Evolutionary conservation across 768 basidiomycete species (phyloP).

Genomic region (Coprinopsis strossmayeri): DNA sequence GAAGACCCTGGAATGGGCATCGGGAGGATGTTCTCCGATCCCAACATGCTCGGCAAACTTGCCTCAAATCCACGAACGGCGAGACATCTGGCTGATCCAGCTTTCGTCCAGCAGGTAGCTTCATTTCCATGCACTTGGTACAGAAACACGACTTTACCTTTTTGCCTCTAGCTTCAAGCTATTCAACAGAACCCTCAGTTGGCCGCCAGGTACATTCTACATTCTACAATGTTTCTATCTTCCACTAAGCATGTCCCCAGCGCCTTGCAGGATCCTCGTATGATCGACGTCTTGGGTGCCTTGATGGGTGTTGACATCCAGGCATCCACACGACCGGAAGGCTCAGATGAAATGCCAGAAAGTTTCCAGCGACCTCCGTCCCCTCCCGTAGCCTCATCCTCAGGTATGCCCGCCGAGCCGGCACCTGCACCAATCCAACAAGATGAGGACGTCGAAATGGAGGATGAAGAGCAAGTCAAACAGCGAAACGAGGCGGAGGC

Average conservation of each 20-base stretch:
- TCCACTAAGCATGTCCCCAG: conserved; percentile 20
- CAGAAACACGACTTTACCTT: conserved; percentile 5
- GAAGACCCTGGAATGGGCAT: conserved; percentile 53
- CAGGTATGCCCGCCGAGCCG: conserved; percentile 32
- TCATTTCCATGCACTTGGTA: conserved; percentile 5
- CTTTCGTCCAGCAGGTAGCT: conserved; percentile 66
- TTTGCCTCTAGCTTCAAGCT: conserved; percentile 47
- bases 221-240: conserved; percentile 1
- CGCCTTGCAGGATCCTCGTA: conserved; percentile 74
- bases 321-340: conserved; percentile 78
- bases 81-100: conserved; percentile 76
- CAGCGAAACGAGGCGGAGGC: conserved; percentile 74
- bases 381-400: conserved; percentile 36
- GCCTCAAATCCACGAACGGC: conserved; percentile 82
- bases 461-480: conserved; percentile 62
- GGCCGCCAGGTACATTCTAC: conserved; percentile 44
- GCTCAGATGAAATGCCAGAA: conserved; percentile 71
- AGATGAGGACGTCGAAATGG: conserved; percentile 65
- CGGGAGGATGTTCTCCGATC: conserved; percentile 77
- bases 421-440: conserved; percentile 36
- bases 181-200: conserved; percentile 65
- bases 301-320: conserved; percentile 92
- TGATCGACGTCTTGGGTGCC: conserved; percentile 91
- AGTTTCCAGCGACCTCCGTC: conserved; percentile 36
- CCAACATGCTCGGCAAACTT: conserved; percentile 75